Evolutionary conservation across 2,329 filamentous ascomycete genomes (phyloP), one percentile per base, ranked within the genome.

Genomic region (Thermoascus crustaceus): DNA sequence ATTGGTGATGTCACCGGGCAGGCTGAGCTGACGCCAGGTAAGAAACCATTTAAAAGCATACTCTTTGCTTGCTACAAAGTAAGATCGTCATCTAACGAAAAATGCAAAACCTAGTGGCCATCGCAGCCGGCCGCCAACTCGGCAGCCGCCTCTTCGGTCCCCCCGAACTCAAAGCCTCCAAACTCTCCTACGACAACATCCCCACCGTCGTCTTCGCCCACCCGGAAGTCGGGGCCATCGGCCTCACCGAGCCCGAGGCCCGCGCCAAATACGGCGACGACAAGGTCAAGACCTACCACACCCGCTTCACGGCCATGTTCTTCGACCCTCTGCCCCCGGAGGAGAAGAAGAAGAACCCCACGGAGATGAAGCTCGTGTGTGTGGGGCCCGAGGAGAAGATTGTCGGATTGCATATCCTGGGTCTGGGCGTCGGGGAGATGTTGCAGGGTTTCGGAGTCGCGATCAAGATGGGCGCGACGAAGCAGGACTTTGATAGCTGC

Each of bases 391-490:
- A 71, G 27, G 68, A 72, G 54, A 69, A 66, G 50, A 56, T 72
- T 24, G 67, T 72, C 14, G 69, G 68, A 9, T 38, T 72, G 41
- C 69, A 72, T 46, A 66, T 72, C 36, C 45, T 73, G 45, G 53
- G 71, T 45, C 50, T 67, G 22, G 55, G 59, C 8, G 57, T 67
- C 39, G 55, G 67, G 47, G 74, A 87, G 71, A 81, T 86, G 76
- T 67, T 85, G 50, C 75, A 87, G 62, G 75, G 82, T 45, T 84
- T 87, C 55, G 82, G 79, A 32, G 80, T 86, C 14, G 82, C 81
- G 10, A 62, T 86, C 47, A 85, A 83, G 72, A 85, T 86, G 82
- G 82, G 82, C 29, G 82, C 82, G 21, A 85, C 77, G 36, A 86
- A 86, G 75, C 73, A 72, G 47, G 79, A 85, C 58, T 82, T 86